Base-by-base conservation (phyloP, 805 yeast species). In the Myxozyma melibiosi region DNA sequence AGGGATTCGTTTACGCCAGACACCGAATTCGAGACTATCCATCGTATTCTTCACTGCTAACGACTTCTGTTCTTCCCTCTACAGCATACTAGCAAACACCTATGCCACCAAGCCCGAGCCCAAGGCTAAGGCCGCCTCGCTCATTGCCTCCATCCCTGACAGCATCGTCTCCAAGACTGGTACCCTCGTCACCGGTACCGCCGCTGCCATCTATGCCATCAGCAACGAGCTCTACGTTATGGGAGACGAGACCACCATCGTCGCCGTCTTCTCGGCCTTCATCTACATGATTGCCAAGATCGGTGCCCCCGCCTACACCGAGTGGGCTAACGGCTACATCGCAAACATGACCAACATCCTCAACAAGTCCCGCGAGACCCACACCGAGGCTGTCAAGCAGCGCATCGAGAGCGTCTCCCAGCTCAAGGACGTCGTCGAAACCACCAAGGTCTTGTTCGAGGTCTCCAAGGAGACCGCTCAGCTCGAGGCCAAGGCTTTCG, bases 391-490 rank as follows among this genome's bases (percentile, higher is more conserved):
- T 55, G 98, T 94, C 68, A 85, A 91, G 78, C 86, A 82, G 67
- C 90, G 98, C 83, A 92, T 94, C 69, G 86, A 80, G 59, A 82
- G 88, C 66, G 98, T 94, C 56, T 78, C 89, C 66, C 86, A 87
- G 78, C 84, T 94, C 75, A 87, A 88, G 79, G 94, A 90, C 70
- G 97, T 94, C 73, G 95, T 90, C 65, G 78, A 84, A 65, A 87
- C 92, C 71, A 94, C 99, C 74, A 85, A 90, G 79, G 86, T 86
- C 69, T 83, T 94, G 71, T 94, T 94, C 70, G 94, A 89, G 70
- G 83, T 92, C 58, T 92, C 99, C 62, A 91, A 90, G 81, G 97
- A 94, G 80, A 92, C 99, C 63, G 97, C 95, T 67, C 83, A 87
- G 78, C 82, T 91, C 71, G 99, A 94, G 83, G 95, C 97, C 65